These are phyloP conservation scores for Phylloporus rhodoxanthus DNA, from an alignment of 768 basidiomycete species.

Conservation along the genomic window DNA sequence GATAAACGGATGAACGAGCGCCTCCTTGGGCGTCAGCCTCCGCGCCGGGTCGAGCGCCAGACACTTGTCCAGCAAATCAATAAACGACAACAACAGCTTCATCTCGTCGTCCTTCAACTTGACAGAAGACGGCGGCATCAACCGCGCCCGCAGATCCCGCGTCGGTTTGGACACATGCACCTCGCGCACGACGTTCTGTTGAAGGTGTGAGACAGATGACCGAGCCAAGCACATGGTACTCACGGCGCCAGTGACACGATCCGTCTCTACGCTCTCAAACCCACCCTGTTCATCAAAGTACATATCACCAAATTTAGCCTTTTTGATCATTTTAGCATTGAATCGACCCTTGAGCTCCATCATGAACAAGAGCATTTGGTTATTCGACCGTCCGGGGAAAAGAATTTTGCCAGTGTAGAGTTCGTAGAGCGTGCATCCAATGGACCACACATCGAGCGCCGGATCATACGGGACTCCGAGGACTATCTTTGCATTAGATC, in stretches of 20 bases:
- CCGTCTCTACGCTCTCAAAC: conserved; percentile 78
- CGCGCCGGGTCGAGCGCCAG: conserved; percentile 80
- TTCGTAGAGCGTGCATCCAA: conserved; percentile 96
- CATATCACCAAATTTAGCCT: conserved; percentile 83
- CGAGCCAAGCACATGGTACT: conserved; percentile 31
- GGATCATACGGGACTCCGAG: conserved; percentile 94
- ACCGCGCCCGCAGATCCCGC: conserved; percentile 71
- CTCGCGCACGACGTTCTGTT: conserved; percentile 75
- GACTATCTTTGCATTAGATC: conserved; percentile 45
- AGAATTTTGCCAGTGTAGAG: conserved; percentile 95
- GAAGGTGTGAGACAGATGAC: conserved; percentile 16
- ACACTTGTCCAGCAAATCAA: conserved; percentile 90
- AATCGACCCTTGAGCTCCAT: conserved; percentile 97
- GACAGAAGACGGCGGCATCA: conserved; percentile 73
- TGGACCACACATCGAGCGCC: conserved; percentile 92
- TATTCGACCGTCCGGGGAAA: conserved; percentile 94
- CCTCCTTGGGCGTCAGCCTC: conserved; percentile 86
- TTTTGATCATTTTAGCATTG: conserved; percentile 91
- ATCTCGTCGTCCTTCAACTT: conserved; percentile 87
- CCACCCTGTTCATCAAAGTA: conserved; percentile 93
- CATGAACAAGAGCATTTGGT: conserved; percentile 96
- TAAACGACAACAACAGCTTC: conserved; percentile 70
- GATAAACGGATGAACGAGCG: conserved; percentile 82
- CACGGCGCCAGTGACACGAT: conserved; percentile 78
- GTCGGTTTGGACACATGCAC: conserved; percentile 79